Evolutionary conservation across 176 grass and related monocot species (phyloP), one percentile per base, ranked within the genome.

Genomic region (Triticum timopheevii): DNA sequence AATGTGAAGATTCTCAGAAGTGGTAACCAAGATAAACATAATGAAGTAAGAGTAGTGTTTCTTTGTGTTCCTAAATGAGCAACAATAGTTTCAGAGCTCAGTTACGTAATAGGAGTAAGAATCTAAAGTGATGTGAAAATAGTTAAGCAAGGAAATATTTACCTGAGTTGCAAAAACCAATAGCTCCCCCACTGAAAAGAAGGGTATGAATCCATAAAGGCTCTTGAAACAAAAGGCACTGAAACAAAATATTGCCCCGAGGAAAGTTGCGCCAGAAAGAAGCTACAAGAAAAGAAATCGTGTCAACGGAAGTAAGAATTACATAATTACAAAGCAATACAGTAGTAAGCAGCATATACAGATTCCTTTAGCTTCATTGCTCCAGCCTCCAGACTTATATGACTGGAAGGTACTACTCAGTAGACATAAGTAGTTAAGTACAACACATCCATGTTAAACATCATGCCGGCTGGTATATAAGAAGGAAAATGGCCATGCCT

Each of bases 141-240:
- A 24, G 40, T 69, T 30, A 52, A 80, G 6, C 65, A 9, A 74
- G 8, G 40, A 69, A 77, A 28, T 42, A 69, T 34, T 82, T 86
- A 96, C 97, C 94, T 99, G 97, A 91, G 97, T 99, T 39, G 94
- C 97, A 86, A 99, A 99, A 76, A 99, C 92, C 36, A 94, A 90
- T 77, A 99, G 86, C 77, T 99, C 97, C 62, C 97, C 97, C 44
- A 96, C 17, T 27, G 89, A 82, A 72, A 99, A 99, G 61, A 91
- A 96, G 44, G 77, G 76, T 84, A 99, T 96, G 86, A 96, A 99
- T 74, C 97, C 97, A 79, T 93, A 99, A 27, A 99, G 97, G 89
- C 94, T 99, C 88, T 86, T 96, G 88, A 99, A 99, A 87, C 97
- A 99, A 88, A 99, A 99, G 40, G 97, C 92, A 35, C 90, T 39